Evolutionary conservation across 306 rosid species (phyloP).

Genomic region (Dalbergia oliveri): DNA sequence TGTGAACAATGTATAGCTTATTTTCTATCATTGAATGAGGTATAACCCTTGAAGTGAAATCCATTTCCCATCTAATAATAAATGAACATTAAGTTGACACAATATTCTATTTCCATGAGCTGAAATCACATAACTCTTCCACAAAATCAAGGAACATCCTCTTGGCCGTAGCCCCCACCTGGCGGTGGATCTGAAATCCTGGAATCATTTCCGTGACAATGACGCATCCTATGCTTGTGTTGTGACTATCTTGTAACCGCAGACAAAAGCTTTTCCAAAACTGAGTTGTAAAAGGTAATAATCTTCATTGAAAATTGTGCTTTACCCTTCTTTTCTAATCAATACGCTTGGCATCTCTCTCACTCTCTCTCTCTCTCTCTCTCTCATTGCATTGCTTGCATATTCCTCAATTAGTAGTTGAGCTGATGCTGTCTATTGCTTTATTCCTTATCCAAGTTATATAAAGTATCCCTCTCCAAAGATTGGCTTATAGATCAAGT

Average conservation of each 20-base stretch:
- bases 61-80: too few relatives aligned
- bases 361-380: not conserved
- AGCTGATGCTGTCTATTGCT: slow-evolving; percentile 5
- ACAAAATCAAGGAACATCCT: not conserved
- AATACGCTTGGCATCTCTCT: not conserved
- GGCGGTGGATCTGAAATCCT: slow-evolving; percentile 33
- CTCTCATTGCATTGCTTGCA: not conserved
- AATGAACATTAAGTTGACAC: too few relatives aligned
- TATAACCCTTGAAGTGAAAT: too few relatives aligned
- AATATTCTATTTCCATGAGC: too few relatives aligned
- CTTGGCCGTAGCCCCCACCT: slow-evolving; percentile 49
- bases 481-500: slow-evolving; percentile 48
- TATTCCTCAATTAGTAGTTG: slow-evolving; percentile 42
- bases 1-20: too few relatives aligned
- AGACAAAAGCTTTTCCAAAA: slow-evolving; percentile 23
- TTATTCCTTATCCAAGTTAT: slow-evolving; percentile 48
- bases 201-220: slow-evolving; percentile 53
- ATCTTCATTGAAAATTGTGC: slow-evolving; percentile 58
- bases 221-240: slow-evolving; percentile 46
- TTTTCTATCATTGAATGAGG: too few relatives aligned
- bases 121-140: too few relatives aligned
- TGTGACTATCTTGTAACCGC: not conserved
- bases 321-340: slow-evolving; percentile 30
- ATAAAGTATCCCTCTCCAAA: slow-evolving; percentile 27
- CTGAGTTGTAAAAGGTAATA: slow-evolving; percentile 28